phyloP scores from a whole-genome alignment of 768 basidiomycete species.

The Postia placenta region DNA sequence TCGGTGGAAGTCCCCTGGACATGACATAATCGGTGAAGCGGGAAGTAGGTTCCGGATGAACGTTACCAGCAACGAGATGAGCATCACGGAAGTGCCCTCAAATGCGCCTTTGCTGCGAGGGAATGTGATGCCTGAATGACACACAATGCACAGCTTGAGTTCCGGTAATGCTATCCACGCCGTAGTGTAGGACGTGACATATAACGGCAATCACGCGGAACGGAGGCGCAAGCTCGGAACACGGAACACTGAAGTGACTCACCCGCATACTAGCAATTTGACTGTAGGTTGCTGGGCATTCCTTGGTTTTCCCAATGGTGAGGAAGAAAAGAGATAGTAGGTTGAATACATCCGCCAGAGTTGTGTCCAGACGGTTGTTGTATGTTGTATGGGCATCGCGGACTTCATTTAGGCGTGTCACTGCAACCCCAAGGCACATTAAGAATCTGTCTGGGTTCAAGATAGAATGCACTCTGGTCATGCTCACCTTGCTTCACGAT shows the following conservation, averaged over 20 bases:
- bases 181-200: too few species aligned
- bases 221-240: not conserved
- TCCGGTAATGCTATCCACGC: too few species aligned
- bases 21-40: too few species aligned
- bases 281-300: conserved; percentile 92
- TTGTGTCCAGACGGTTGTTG: conserved; percentile 91
- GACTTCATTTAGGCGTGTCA: conserved; percentile 88
- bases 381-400: conserved; percentile 69
- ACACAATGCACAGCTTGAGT: too few species aligned
- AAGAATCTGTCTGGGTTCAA: not conserved
- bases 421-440: conserved; percentile 31
- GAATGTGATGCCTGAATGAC: too few species aligned
- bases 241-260: conserved; percentile 33
- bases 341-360: conserved; percentile 92
- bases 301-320: conserved; percentile 93
- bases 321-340: conserved; percentile 96
- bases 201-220: not conserved
- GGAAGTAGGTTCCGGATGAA: too few species aligned
- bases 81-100: too few species aligned
- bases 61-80: too few species aligned
- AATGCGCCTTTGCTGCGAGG: too few species aligned
- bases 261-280: conserved; percentile 96
- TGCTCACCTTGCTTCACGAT: conserved; percentile 87
- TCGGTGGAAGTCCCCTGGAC: too few species aligned
- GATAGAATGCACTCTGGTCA: not conserved